Evolutionary conservation across 805 yeast species (phyloP), one percentile per base, ranked within the genome.

Genomic region (Candida hispaniensis): DNA sequence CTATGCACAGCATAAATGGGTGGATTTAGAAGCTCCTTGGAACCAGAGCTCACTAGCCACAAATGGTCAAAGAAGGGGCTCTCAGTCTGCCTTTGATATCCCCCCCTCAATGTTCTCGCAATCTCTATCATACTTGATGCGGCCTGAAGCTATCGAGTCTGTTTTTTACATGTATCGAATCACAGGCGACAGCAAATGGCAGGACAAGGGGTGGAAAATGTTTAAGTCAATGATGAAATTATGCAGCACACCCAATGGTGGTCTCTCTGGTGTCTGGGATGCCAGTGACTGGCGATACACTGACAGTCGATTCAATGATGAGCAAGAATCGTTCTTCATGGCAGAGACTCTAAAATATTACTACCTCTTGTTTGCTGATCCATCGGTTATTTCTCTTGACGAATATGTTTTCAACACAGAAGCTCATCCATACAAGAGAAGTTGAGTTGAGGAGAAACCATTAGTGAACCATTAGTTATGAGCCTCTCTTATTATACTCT

Each of bases 91-190:
- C 11, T 47, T 39, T 30, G 52, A 47, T 21, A 27, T 32, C 43
- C 52, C 52, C 7, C 30, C 35, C 10, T 42, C 47, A 9, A 45
- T 41, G 23, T 8, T 33, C 6, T 13, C 26, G 4, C 43, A 54
- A 38, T 56, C 53, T 13, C 51, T 64, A 2, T 40, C 57, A 27
- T 69, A 61, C 41, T 51, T 69, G n/a, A 51, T 75, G 14, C 60
- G 78, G 14, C 77, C 81, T 0, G 76, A 73, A 47, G 66, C 74
- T 12, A 64, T 75, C 27, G 79, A 75, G 48, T 69, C 79, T 0
- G 60, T 76, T 4, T 69, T 69, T 44, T 65, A 68, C 46, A 56
- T 74, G 55, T 74, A 69, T 44, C 59, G 80, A 39, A 60, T 71
- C 33, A 74, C 79, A 0, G 77, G 77, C 5, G 76, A 75, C 39